Percentiles rank a stretch among this genome's conserved stretches.
These are phyloP conservation scores for Hymenoscyphus occultus DNA, from an alignment of 2,329 filamentous ascomycete genomes.

Conservation along the genomic window DNA sequence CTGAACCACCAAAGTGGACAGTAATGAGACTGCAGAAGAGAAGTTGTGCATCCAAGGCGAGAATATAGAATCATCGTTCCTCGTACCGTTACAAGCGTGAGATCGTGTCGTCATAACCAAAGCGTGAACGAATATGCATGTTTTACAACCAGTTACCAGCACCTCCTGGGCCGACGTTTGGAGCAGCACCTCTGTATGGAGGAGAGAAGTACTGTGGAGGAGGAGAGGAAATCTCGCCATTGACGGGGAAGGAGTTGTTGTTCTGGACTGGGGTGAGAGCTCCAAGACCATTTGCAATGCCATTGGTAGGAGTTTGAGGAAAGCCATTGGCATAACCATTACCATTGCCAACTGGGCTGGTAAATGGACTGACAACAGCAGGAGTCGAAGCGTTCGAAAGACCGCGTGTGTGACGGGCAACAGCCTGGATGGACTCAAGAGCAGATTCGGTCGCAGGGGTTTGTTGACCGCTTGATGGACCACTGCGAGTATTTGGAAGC, in stretches of 20 bases:
- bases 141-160: slow-evolving; percentile 35
- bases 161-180: slow-evolving; percentile 13
- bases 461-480: slow-evolving; percentile 3
- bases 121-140: slow-evolving; percentile 13
- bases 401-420: slow-evolving; percentile 35
- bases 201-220: slow-evolving; percentile 28
- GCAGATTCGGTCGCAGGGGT: neutral
- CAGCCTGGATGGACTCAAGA: slow-evolving; percentile 25
- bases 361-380: slow-evolving; percentile 21
- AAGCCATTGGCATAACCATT: slow-evolving; percentile 32
- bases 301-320: slow-evolving; percentile 16
- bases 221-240: slow-evolving; percentile 27
- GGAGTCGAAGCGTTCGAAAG: slow-evolving; percentile 34
- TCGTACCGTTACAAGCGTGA: slow-evolving; percentile 39
- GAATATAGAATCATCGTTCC: slow-evolving; percentile 34
- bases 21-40: slow-evolving; percentile 16
- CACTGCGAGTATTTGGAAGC: neutral
- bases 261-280: slow-evolving; percentile 21
- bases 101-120: slow-evolving; percentile 36
- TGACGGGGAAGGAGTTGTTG: slow-evolving; percentile 26
- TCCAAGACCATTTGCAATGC: slow-evolving; percentile 23
- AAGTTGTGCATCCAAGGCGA: slow-evolving; percentile 26
- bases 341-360: slow-evolving; percentile 23
- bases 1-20: slow-evolving; percentile 11
- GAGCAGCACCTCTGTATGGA: slow-evolving; percentile 30